phyloP scores from a whole-genome alignment of 352 stramenopile species.

The Pythium brachiatum region DNA sequence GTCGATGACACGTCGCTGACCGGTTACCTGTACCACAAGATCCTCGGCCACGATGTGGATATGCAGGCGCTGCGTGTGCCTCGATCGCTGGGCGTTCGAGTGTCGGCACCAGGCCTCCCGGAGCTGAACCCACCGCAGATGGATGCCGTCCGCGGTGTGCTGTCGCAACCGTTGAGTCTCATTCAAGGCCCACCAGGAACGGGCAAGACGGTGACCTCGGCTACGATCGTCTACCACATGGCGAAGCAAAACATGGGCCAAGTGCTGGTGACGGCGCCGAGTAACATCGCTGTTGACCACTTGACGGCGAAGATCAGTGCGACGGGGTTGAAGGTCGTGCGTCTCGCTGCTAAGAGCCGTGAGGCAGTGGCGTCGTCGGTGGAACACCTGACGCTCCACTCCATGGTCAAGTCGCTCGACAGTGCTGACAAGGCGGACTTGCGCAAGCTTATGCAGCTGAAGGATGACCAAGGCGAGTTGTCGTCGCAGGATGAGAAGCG shows the following conservation, averaged over 20 bases:
- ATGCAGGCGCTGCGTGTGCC: conserved; percentile 88
- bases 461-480: conserved; percentile 94
- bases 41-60: conserved; percentile 97
- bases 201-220: conserved; percentile 97
- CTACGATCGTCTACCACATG: conserved; percentile 99
- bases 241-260: conserved; percentile 98
- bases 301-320: conserved; percentile 90
- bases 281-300: conserved; percentile 99
- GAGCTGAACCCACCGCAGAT: conserved; percentile 98
- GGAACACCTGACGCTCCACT: conserved; percentile 97
- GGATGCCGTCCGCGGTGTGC: conserved; percentile 92
- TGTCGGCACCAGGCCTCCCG: conserved; percentile 94
- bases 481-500: conserved; percentile 96
- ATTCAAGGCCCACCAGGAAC: conserved; percentile 98
- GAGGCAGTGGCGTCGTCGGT: conserved; percentile 94
- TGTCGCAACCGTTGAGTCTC: conserved; percentile 96
- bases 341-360: conserved; percentile 97
- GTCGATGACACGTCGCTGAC: conserved; percentile 98
- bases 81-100: conserved; percentile 59
- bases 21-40: conserved; percentile 99
- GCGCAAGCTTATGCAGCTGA: conserved; percentile 92
- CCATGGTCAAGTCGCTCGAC: conserved; percentile 93
- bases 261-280: conserved; percentile 98
- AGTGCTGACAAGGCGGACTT: conserved; percentile 90
- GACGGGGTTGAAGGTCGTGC: conserved; percentile 97